Conservation (phyloP, 257 asterid genomes). For the Jasminum sambac region DNA sequence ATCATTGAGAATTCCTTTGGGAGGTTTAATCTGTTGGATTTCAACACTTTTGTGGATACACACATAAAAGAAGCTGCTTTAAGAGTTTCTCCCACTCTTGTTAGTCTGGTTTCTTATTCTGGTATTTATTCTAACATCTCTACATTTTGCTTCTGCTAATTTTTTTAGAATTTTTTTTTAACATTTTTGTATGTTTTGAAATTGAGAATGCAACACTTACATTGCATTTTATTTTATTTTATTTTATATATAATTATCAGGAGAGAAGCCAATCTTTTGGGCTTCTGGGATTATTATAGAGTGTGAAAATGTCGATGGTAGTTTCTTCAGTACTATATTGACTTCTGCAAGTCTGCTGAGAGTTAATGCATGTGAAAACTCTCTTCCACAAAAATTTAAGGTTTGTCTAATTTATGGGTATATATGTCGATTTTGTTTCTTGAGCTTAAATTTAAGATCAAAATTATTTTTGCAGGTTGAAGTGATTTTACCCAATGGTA, state of each 20-base stretch:
- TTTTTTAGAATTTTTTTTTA: too few species aligned
- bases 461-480: neutral
- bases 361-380: neutral
- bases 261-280: neutral
- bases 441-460: neutral
- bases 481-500: slow-evolving; percentile 6
- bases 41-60: too few species aligned
- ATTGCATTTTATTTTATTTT: neutral
- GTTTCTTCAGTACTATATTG: neutral
- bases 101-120: slow-evolving; percentile 1
- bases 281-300: slow-evolving; percentile 18
- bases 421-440: neutral
- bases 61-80: slow-evolving; percentile 9
- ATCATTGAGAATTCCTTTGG: too few species aligned
- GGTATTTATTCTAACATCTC: neutral
- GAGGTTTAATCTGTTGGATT: too few species aligned
- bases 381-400: neutral
- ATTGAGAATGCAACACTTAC: too few species aligned
- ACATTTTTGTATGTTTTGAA: too few species aligned
- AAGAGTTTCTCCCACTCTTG: slow-evolving; percentile 3
- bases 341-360: slow-evolving; percentile 17
- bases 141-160: neutral
- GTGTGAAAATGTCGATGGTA: neutral
- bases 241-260: neutral
- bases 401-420: slow-evolving; percentile 1